Percentiles rank a stretch among this genome's conserved stretches.
phyloP scores from a whole-genome alignment of 2,329 filamentous ascomycete species.

The Thelonectria blattea region DNA sequence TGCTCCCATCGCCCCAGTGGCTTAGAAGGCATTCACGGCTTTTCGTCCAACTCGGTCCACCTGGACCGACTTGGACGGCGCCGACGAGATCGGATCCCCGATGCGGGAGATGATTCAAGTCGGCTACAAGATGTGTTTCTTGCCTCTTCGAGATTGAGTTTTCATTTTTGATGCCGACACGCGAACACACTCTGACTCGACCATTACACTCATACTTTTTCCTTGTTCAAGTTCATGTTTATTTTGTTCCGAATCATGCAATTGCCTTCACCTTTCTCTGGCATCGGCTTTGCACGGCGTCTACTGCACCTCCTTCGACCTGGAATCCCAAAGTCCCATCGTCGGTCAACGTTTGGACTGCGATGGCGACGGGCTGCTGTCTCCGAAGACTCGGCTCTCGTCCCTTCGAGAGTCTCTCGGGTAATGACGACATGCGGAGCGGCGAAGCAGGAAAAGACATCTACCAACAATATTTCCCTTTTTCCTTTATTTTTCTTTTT shows the following conservation, averaged over 20 bases:
- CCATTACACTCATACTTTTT: conserved; percentile 35
- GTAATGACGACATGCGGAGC: conserved; percentile 15
- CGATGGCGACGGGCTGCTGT: conserved; percentile 11
- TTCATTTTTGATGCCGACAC: conserved; percentile 40
- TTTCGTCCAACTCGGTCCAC: conserved; percentile 20
- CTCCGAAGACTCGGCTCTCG: not conserved
- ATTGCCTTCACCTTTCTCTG: conserved; percentile 37
- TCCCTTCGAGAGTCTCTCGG: not conserved
- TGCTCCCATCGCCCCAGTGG: conserved; percentile 51
- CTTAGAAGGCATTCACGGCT: conserved; percentile 37
- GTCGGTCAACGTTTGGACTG: conserved; percentile 9
- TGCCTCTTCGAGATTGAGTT: conserved; percentile 24
- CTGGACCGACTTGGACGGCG: conserved; percentile 21
- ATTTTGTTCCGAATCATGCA: conserved; percentile 41
- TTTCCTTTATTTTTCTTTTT: conserved; percentile 34
- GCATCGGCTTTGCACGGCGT: conserved; percentile 39
- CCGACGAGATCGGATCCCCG: conserved; percentile 16
- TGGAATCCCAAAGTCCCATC: conserved; percentile 20
- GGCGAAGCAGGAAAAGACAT: conserved; percentile 29
- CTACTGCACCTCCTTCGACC: conserved; percentile 34
- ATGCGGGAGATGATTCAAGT: conserved; percentile 13
- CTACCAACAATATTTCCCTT: conserved; percentile 36
- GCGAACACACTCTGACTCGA: conserved; percentile 36
- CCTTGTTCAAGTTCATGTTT: conserved; percentile 41
- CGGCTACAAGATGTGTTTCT: conserved; percentile 31